These are phyloP conservation scores for Psidium guajava DNA, from an alignment of 345 rosid genomes.

Conservation along the genomic window DNA sequence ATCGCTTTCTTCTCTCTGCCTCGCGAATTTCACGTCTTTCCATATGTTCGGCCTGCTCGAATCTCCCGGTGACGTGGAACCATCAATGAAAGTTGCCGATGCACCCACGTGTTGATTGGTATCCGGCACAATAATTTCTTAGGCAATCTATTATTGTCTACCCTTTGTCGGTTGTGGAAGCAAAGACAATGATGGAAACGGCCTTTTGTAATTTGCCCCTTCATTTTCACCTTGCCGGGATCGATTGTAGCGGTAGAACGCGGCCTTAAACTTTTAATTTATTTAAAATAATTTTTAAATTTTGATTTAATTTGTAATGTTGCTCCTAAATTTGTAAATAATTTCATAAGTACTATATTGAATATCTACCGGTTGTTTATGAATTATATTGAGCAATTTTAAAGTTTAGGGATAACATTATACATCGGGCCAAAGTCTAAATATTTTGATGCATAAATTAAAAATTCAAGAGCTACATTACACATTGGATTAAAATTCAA, in stretches of 20 bases:
- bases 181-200: background rate
- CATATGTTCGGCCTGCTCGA: background rate
- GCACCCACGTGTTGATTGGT: background rate
- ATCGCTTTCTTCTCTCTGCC: background rate
- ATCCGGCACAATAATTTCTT: background rate
- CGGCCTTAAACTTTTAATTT: background rate
- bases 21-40: background rate
- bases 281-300: fast-evolving
- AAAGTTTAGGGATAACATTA: no score
- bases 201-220: background rate
- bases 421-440: no score
- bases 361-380: background rate
- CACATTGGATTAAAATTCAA: no score
- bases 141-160: background rate
- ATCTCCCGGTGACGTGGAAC: background rate
- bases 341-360: background rate
- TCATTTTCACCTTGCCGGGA: background rate
- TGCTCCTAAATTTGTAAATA: background rate
- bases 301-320: fast-evolving
- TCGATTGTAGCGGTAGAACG: background rate
- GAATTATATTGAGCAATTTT: no score
- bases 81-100: background rate
- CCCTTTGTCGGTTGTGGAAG: background rate
- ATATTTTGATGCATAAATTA: no score
- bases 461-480: no score